Base-by-base conservation (phyloP, 31 red algal genomes). In the Endocladia muricata region DNA sequence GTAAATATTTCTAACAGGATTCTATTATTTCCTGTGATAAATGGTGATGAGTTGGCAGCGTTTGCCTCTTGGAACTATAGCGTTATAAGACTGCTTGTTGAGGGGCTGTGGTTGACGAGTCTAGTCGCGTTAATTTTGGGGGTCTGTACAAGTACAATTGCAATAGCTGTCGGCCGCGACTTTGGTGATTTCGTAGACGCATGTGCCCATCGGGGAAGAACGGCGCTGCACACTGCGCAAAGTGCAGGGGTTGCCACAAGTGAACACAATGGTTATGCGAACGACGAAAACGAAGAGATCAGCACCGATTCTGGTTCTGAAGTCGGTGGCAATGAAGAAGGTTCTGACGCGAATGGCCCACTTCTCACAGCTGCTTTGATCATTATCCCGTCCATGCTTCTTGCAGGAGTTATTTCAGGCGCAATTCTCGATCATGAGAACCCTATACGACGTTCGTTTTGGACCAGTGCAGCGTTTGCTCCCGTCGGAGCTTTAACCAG, bases 51-150 rank as follows among this genome's bases (percentile, higher is more conserved):
- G n/a, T n/a, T n/a, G 7, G 11, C 28, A 82, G 78, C 78, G 4
- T 82, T 82, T 54, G 78, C 78, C n/a, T 82, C 78, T 0, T 82
- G 78, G 78, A 52, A 72, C 64, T 68, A 64, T 9, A 64, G 72
- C 21, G 30, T 82, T 4, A 47, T 54, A 25, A 23, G 11, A 11
- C 43, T 82, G 78, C 41, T 82, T 26, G 64, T 48, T n/a, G 4
- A 25, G 28, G 78, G 78, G 29, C 78, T 37, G 33, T 70, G 78
- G 51, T 37, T 71, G n/a, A 4, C 21, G 23, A 67, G 33, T 15
- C 66, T 82, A 52, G 15, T 70, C 2, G 64, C 65, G 36, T 39
- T 82, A 28, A 35, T 70, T 26, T 1, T 82, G 13, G 78, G 78
- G 23, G 21, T 82, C 19, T 55, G 29, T 23, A 59, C 55, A 34